Percentiles rank a stretch among this genome's conserved stretches.
phyloP scores from a whole-genome alignment of 805 yeast genomes.

The Candida silvicultrix region DNA sequence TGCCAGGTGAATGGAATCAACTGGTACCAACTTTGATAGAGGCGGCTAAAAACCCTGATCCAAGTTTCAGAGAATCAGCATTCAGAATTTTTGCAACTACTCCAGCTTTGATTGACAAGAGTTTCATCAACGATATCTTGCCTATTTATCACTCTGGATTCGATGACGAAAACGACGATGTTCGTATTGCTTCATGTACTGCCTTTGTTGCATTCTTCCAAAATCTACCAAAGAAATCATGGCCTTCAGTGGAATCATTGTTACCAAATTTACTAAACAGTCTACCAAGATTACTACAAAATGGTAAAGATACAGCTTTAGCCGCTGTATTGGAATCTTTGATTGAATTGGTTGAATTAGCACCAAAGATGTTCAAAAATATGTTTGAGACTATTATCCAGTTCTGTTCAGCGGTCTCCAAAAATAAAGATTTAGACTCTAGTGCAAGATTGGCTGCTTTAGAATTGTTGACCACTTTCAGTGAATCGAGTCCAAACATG shows the following conservation, averaged over 20 bases:
- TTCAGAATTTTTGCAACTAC: constrained; percentile 83
- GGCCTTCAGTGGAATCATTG: constrained; percentile 73
- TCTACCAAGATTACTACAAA: constrained; percentile 74
- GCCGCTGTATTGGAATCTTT: constrained; percentile 84
- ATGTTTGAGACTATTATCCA: constrained; percentile 87
- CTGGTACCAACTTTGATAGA: constrained; percentile 67
- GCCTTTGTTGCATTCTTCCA: constrained; percentile 91
- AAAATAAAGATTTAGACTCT: constrained; percentile 74
- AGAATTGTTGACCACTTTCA: constrained; percentile 83
- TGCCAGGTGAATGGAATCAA: constrained; percentile 66
- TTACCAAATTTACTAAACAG: constrained; percentile 83
- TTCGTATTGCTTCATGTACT: constrained; percentile 83
- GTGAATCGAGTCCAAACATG: constrained; percentile 94
- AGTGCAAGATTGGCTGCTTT: constrained; percentile 78
- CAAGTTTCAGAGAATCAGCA: constrained; percentile 79
- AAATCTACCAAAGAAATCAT: constrained; percentile 67
- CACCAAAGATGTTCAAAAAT: constrained; percentile 89
- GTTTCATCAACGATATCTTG: constrained; percentile 47
- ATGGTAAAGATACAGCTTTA: constrained; percentile 74
- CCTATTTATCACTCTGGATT: constrained; percentile 79
- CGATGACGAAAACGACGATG: constrained; percentile 72
- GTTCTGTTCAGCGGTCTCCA: constrained; percentile 78
- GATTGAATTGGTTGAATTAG: constrained; percentile 85
- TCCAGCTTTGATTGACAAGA: constrained; percentile 67
- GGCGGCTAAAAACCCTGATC: constrained; percentile 50